A percentile compares a stretch with the other conserved stretches of the same genome.
Evolutionary conservation across 441 rosid species (phyloP).

Genomic region (Melastoma candidum): DNA sequence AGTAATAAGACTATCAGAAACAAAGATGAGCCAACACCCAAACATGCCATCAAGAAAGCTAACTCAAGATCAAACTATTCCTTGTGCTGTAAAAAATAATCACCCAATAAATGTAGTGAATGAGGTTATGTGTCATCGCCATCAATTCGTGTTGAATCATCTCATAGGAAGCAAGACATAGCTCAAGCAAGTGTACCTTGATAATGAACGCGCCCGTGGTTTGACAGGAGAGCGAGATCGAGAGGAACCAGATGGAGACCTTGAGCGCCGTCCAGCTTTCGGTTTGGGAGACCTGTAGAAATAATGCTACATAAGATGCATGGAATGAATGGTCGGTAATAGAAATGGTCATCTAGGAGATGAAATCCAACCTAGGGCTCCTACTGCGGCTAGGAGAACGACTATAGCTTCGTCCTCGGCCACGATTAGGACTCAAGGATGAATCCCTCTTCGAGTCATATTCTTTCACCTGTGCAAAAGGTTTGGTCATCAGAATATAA

Average conservation of each 20-base stretch:
- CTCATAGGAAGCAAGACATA: not conserved
- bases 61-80: too few relatives aligned
- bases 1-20: too few relatives aligned
- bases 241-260: constrained; percentile 54
- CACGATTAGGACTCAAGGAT: constrained; percentile 82
- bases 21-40: too few relatives aligned
- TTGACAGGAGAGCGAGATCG: too few relatives aligned
- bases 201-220: constrained; percentile 52
- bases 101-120: too few relatives aligned
- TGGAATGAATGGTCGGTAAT: not conserved
- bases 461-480: constrained; percentile 56
- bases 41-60: too few relatives aligned
- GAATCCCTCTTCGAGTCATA: constrained; percentile 75
- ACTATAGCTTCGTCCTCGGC: constrained; percentile 51
- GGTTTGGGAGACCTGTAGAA: constrained; percentile 83
- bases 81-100: too few relatives aligned
- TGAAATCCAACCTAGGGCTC: constrained; percentile 45
- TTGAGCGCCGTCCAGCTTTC: constrained; percentile 49
- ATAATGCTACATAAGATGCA: constrained; percentile 8
- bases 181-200: constrained; percentile 38
- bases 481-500: not conserved
- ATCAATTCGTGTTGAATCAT: too few relatives aligned
- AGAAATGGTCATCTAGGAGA: not conserved
- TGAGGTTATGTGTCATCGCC: too few relatives aligned
- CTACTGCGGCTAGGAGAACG: constrained; percentile 42